Percentiles rank a stretch among this genome's conserved stretches.
Conservation (phyloP, 2,329 filamentous ascomycete genomes). For the Pezicula neosporulosa region DNA sequence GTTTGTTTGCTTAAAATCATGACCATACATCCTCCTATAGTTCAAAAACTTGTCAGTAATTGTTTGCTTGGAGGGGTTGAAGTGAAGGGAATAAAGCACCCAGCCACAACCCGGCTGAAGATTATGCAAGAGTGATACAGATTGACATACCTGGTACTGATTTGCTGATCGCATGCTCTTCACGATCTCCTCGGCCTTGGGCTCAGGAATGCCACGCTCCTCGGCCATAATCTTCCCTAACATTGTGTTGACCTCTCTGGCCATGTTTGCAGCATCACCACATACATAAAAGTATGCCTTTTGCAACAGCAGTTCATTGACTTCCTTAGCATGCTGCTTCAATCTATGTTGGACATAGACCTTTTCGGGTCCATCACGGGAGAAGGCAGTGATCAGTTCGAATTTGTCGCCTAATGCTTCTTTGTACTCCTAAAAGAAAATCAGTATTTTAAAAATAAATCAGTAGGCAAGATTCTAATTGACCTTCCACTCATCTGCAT, state of each 20-base stretch:
- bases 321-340: conserved; percentile 75
- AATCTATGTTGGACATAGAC: conserved; percentile 96
- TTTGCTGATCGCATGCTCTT: conserved; percentile 95
- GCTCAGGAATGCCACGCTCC: conserved; percentile 74
- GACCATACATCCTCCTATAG: conserved; percentile 69
- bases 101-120: conserved; percentile 4
- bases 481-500: conserved; percentile 90
- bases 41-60: conserved; percentile 1
- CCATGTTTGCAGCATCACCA: conserved; percentile 96
- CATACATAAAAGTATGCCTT: conserved; percentile 98
- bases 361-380: conserved; percentile 81
- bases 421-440: conserved; percentile 66
- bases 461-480: conserved; percentile 32
- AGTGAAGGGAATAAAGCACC: conserved; percentile 4
- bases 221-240: conserved; percentile 83
- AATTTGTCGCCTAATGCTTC: conserved; percentile 83
- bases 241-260: conserved; percentile 85
- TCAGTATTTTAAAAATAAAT: conserved; percentile 12
- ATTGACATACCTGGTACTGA: conserved; percentile 77
- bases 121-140: conserved; percentile 19
- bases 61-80: conserved; percentile 2
- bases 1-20: conserved; percentile 28
- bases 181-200: conserved; percentile 92
- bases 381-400: conserved; percentile 90
- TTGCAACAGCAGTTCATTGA: conserved; percentile 82